Conservation (phyloP, 345 rosid species). For the Clausena lansium region DNA sequence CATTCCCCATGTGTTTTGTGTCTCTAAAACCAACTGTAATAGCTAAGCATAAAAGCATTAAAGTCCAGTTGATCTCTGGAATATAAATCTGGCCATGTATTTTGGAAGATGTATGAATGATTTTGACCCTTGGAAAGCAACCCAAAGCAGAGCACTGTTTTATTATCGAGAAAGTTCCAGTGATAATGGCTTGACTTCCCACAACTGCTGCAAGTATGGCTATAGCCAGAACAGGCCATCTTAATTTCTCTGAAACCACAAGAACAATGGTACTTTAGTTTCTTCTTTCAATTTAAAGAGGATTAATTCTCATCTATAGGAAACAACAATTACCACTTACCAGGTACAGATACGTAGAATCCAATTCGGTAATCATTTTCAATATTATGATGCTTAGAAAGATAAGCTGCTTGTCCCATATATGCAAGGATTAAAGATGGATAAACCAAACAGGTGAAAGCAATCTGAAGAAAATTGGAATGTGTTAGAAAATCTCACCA, state of each 20-base stretch:
- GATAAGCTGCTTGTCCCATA: conserved; percentile 99
- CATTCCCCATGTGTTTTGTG: conserved; percentile 88
- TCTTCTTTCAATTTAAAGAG: not conserved
- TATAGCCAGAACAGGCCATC: conserved; percentile 95
- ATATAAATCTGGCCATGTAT: conserved; percentile 95
- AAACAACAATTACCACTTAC: conserved; percentile 35
- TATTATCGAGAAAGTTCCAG: conserved; percentile 96
- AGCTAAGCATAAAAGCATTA: conserved; percentile 92
- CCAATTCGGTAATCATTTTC: conserved; percentile 70
- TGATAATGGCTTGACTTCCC: conserved; percentile 95
- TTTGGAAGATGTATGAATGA: conserved; percentile 87
- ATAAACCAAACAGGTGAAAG: conserved; percentile 85
- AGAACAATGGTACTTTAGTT: not conserved
- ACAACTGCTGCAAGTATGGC: conserved; percentile 97
- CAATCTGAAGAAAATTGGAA: conserved; percentile 56
- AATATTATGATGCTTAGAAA: conserved; percentile 70
- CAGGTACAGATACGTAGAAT: conserved; percentile 93
- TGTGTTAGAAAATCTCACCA: not conserved
- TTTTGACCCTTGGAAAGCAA: conserved; percentile 90
- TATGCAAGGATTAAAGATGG: conserved; percentile 96
- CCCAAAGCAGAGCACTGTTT: conserved; percentile 93
- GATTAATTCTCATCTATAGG: conserved; percentile 5
- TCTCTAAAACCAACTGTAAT: conserved; percentile 90
- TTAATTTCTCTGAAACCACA: conserved; percentile 60
- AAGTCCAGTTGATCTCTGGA: conserved; percentile 96